phyloP scores from a whole-genome alignment of 225 moss, liverwort and hornwort species.

The Marchantia paleacea region DNA sequence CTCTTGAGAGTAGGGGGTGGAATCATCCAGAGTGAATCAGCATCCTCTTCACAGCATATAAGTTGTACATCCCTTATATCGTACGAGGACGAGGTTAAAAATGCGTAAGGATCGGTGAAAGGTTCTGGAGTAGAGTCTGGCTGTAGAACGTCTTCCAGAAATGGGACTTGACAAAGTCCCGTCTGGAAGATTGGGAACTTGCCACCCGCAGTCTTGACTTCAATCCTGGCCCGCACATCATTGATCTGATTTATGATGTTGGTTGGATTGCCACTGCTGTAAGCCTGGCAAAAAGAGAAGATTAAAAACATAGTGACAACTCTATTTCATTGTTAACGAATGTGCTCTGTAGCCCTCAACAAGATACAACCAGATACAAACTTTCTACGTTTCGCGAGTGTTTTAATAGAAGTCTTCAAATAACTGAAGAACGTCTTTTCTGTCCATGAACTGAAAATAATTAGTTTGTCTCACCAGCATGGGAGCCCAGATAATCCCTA shows the following conservation, averaged over 20 bases:
- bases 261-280: constrained; percentile 92
- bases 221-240: constrained; percentile 65
- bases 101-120: constrained; percentile 18
- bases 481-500: constrained; percentile 95
- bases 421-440: neutral
- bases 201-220: constrained; percentile 75
- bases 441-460: neutral
- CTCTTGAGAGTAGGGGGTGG: constrained; percentile 76
- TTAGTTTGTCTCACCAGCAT: constrained; percentile 69
- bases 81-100: constrained; percentile 33
- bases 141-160: constrained; percentile 33
- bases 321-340: neutral
- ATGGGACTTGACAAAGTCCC: constrained; percentile 78
- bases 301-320: neutral
- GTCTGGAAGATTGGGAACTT: constrained; percentile 79
- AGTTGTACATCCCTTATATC: constrained; percentile 71
- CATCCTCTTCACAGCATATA: constrained; percentile 86
- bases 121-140: constrained; percentile 22
- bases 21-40: constrained; percentile 82
- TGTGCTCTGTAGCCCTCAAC: too few species aligned
- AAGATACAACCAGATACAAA: too few species aligned
- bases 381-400: too few species aligned
- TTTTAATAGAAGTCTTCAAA: too few species aligned
- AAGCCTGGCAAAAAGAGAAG: constrained; percentile 47
- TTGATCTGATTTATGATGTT: constrained; percentile 72